A percentile compares a stretch with the other conserved stretches of the same genome.
Conservation (phyloP, 202 grass and related monocot genomes). For the Dendrocalamus latiflorus region DNA sequence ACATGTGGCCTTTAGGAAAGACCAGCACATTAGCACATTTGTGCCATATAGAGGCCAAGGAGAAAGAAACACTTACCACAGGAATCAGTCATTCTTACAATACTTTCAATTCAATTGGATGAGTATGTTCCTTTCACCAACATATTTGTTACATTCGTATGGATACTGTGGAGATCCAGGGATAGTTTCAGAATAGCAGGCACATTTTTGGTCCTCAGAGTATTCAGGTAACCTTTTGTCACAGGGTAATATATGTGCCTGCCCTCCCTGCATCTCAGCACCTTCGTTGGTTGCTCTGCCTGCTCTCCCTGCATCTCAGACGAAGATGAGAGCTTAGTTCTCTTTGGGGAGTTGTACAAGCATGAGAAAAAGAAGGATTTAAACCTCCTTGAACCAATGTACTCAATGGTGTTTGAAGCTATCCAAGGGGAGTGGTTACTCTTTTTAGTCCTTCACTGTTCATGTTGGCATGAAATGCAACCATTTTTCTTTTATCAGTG, state of each 20-base stretch:
- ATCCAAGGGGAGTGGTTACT: constrained; percentile 38
- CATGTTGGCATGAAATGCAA: not conserved
- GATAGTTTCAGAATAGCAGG: constrained; percentile 41
- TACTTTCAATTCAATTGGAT: not conserved
- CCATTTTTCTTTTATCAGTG: not conserved
- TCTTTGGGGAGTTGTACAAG: constrained; percentile 55
- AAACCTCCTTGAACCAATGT: constrained; percentile 62
- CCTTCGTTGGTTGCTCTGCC: not conserved
- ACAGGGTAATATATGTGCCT: constrained; percentile 11
- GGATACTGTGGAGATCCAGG: constrained; percentile 16
- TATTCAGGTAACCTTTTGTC: constrained; percentile 10
- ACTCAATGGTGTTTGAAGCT: constrained; percentile 50
- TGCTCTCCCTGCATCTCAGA: constrained; percentile 15
- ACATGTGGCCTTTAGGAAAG: not conserved
- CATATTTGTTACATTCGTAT: constrained; percentile 34
- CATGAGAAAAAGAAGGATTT: constrained; percentile 50
- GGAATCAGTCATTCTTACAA: not conserved
- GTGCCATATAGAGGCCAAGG: constrained; percentile 44
- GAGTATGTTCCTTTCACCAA: constrained; percentile 15
- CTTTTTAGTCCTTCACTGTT: not conserved
- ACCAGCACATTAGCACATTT: not conserved
- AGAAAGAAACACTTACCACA: constrained; percentile 9
- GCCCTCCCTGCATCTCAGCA: not conserved
- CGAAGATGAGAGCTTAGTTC: constrained; percentile 56
- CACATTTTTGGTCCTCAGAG: constrained; percentile 2